These are phyloP conservation scores for Trichoderma virens DNA, from an alignment of 495 filamentous ascomycete genomes.

Conservation along the genomic window DNA sequence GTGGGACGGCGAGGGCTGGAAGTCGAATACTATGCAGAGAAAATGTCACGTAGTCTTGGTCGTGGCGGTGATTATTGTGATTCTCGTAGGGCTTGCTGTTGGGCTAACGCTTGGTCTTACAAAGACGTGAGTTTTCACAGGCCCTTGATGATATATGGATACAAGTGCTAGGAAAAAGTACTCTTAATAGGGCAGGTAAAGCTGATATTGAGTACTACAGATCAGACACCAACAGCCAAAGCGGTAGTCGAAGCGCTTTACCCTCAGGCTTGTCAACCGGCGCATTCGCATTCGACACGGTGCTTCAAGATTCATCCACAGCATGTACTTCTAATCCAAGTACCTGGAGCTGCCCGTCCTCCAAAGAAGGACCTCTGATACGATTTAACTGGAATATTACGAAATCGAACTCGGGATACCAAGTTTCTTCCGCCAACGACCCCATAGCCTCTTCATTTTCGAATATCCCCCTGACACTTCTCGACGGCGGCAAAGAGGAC, in stretches of 20 bases:
- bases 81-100: slow-evolving; percentile 33
- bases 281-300: slow-evolving; percentile 46
- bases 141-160: background rate
- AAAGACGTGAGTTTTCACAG: slow-evolving; percentile 21
- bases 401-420: slow-evolving; percentile 16
- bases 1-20: background rate
- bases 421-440: slow-evolving; percentile 41
- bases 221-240: background rate
- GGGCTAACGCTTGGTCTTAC: slow-evolving; percentile 37
- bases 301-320: slow-evolving; percentile 38
- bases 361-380: slow-evolving; percentile 29
- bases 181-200: background rate
- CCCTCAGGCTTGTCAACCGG: slow-evolving; percentile 42
- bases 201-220: slow-evolving; percentile 1
- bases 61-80: slow-evolving; percentile 23
- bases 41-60: slow-evolving; percentile 36
- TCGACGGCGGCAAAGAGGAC: slow-evolving; percentile 57
- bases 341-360: slow-evolving; percentile 52
- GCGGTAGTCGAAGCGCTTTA: slow-evolving; percentile 3
- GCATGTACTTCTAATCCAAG: slow-evolving; percentile 42
- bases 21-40: background rate
- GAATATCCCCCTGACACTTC: slow-evolving; percentile 70
- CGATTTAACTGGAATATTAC: slow-evolving; percentile 52
- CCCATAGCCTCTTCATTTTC: slow-evolving; percentile 63
- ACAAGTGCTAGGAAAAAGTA: too few relatives aligned